phyloP scores from a whole-genome alignment of 257 asterid species.

The Jacaranda mimosifolia region DNA sequence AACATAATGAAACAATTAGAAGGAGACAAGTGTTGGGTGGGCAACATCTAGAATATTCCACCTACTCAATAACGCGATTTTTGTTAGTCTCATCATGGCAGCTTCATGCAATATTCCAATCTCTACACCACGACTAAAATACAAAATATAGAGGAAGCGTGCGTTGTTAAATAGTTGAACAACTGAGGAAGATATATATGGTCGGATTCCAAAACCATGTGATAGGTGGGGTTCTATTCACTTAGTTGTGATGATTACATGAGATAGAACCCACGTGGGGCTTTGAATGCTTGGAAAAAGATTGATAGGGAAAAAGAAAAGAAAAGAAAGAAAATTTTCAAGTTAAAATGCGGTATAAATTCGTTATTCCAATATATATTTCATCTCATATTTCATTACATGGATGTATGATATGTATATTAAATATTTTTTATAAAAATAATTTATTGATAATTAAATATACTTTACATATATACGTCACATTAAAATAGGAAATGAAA shows the following conservation, averaged over 20 bases:
- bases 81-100: conserved; percentile 14
- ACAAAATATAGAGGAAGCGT: neutral
- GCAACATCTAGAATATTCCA: conserved; percentile 32
- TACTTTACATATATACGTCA: too few relatives aligned
- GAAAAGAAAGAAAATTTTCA: too few relatives aligned
- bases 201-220: conserved; percentile 41
- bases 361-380: too few relatives aligned
- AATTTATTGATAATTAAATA: too few relatives aligned
- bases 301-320: neutral
- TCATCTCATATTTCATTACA: too few relatives aligned
- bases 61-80: neutral
- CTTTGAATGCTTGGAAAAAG: neutral
- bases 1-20: neutral
- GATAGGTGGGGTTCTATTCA: conserved; percentile 33
- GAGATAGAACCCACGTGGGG: conserved; percentile 13
- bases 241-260: conserved; percentile 34
- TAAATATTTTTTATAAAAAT: too few relatives aligned
- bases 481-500: too few relatives aligned
- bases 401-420: too few relatives aligned
- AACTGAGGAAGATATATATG: neutral
- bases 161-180: neutral
- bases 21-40: conserved; percentile 25
- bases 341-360: too few relatives aligned
- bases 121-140: neutral
- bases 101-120: conserved; percentile 30